Percentiles rank a stretch among this genome's conserved stretches.
Conservation (phyloP, 345 rosid genomes). For the Eucalyptus virginea region DNA sequence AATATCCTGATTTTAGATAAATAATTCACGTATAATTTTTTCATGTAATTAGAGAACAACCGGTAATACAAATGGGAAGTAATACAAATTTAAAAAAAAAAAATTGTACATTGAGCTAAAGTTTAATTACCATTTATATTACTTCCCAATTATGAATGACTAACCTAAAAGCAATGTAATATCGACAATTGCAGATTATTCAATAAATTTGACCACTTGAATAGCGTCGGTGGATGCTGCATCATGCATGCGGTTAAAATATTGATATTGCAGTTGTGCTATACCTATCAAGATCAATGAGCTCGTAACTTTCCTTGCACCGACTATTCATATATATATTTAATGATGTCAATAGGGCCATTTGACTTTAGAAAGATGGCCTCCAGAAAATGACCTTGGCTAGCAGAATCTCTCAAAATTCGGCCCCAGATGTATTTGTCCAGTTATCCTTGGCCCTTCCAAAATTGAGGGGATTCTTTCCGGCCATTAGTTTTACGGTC, state of each 20-base stretch:
- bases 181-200: background rate
- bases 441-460: background rate
- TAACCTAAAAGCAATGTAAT: background rate
- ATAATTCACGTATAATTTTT: background rate
- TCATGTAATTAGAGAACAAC: background rate
- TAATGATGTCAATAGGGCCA: background rate
- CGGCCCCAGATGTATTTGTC: background rate
- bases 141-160: background rate
- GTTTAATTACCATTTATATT: background rate
- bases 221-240: background rate
- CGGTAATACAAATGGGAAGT: too few species aligned
- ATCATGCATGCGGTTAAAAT: background rate
- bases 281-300: background rate
- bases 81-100: too few species aligned
- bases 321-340: background rate
- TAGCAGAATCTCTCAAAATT: background rate
- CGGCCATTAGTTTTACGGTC: background rate
- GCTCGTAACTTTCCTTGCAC: background rate
- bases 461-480: background rate
- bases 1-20: background rate
- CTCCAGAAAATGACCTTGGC: background rate
- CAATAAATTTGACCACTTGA: background rate
- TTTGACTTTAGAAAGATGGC: background rate
- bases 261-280: background rate
- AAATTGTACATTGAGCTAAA: fast-evolving